Evolutionary conservation across 2,329 filamentous ascomycete species (phyloP).

Genomic region (Xylariaceae sp.): DNA sequence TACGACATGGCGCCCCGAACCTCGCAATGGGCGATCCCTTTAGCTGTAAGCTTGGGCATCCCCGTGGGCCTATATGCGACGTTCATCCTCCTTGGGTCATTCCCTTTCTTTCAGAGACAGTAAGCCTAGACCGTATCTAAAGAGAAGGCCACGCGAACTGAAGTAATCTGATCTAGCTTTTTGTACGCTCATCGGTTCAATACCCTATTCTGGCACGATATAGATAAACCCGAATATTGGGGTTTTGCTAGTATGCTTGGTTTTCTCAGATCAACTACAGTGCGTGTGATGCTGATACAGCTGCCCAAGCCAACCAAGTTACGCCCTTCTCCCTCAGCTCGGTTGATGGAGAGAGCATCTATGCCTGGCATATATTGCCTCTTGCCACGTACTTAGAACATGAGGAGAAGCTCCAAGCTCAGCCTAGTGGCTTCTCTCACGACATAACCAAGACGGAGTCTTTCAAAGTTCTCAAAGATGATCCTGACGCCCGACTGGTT

Average conservation of each 20-base stretch:
- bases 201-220: constrained; percentile 65
- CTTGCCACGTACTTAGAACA: constrained; percentile 70
- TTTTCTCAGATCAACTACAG: constrained; percentile 9
- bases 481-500: constrained; percentile 59
- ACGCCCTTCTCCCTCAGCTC: constrained; percentile 78
- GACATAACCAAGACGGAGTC: constrained; percentile 54
- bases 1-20: constrained; percentile 24
- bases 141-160: too few relatives aligned
- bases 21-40: constrained; percentile 29
- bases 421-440: constrained; percentile 43
- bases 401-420: constrained; percentile 55
- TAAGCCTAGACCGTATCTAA: constrained; percentile 39
- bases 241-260: constrained; percentile 72
- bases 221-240: constrained; percentile 74
- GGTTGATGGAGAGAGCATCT: constrained; percentile 70
- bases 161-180: constrained; percentile 47
- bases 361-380: constrained; percentile 88
- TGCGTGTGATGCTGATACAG: not conserved
- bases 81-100: constrained; percentile 62
- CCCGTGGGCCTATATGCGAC: constrained; percentile 62
- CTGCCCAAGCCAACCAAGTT: constrained; percentile 69
- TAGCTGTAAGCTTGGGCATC: constrained; percentile 50
- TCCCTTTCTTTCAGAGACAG: constrained; percentile 75
- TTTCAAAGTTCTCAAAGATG: constrained; percentile 58
- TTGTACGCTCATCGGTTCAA: constrained; percentile 82